Conservation (phyloP, 2,329 filamentous ascomycete genomes). For the Ilyonectria sp. region DNA sequence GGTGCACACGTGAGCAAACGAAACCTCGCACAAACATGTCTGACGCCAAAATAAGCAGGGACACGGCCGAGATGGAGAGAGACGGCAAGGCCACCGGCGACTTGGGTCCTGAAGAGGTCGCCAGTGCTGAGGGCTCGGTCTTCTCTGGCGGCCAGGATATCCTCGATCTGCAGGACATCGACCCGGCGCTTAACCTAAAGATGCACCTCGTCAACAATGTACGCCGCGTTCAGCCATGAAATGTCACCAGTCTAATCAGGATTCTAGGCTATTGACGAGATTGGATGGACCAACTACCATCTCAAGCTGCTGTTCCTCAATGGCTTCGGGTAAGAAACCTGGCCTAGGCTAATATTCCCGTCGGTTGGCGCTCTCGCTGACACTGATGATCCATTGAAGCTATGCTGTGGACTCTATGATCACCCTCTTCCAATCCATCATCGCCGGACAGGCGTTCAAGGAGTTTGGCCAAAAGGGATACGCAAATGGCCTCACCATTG, state of each 20-base stretch:
- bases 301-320: constrained; percentile 74
- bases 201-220: constrained; percentile 80
- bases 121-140: background rate
- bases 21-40: background rate
- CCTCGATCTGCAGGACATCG: constrained; percentile 69
- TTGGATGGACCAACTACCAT: constrained; percentile 73
- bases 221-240: constrained; percentile 42
- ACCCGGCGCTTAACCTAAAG: constrained; percentile 75
- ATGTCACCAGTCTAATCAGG: background rate
- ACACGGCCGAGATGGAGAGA: constrained; percentile 7
- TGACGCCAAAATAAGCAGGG: background rate
- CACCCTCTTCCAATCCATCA: constrained; percentile 73
- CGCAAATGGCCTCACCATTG: constrained; percentile 71
- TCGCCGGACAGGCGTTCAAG: constrained; percentile 69
- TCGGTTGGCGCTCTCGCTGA: background rate
- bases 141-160: constrained; percentile 58
- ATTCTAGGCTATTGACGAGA: constrained; percentile 67
- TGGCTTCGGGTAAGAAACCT: constrained; percentile 64
- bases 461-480: constrained; percentile 73
- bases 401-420: constrained; percentile 65
- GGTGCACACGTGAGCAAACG: constrained; percentile 4
- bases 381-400: constrained; percentile 41
- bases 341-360: background rate
- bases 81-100: constrained; percentile 14
- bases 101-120: constrained; percentile 3